These are phyloP conservation scores for Lipomyces sp. DNA, from an alignment of 805 yeast species.

Conservation along the genomic window DNA sequence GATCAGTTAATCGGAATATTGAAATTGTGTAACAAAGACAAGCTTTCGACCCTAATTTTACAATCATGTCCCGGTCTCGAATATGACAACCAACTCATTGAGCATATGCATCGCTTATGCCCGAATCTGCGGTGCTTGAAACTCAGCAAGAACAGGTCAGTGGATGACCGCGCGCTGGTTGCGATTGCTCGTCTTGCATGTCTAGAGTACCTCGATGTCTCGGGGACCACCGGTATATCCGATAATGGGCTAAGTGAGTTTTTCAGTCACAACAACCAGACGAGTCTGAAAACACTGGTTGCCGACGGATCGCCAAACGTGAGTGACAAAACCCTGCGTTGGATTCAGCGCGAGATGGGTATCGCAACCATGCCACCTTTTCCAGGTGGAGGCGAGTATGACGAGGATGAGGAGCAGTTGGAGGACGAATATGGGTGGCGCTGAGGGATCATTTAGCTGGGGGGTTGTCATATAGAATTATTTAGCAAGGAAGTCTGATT, in stretches of 20 bases:
- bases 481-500: too few species aligned
- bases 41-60: conserved; percentile 14
- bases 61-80: conserved; percentile 23
- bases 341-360: conserved; percentile 8
- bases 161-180: conserved; percentile 22
- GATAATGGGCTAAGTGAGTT: conserved; percentile 24
- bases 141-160: conserved; percentile 28
- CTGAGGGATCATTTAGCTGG: neutral
- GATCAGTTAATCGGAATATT: conserved; percentile 14
- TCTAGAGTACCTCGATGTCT: conserved; percentile 20
- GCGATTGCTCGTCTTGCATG: conserved; percentile 20
- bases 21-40: conserved; percentile 11
- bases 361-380: neutral
- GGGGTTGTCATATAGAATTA: too few species aligned
- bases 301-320: conserved; percentile 25
- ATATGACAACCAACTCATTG: conserved; percentile 26
- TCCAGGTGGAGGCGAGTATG: neutral
- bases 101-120: conserved; percentile 23
- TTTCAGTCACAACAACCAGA: neutral
- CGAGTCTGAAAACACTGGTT: conserved; percentile 12
- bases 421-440: neutral
- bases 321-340: conserved; percentile 12
- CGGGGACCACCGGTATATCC: conserved; percentile 23
- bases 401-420: neutral
- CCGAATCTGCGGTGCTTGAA: conserved; percentile 18